These are phyloP conservation scores for Trichoderma afroharzianum DNA, from an alignment of 2,329 filamentous ascomycete genomes.

Conservation along the genomic window DNA sequence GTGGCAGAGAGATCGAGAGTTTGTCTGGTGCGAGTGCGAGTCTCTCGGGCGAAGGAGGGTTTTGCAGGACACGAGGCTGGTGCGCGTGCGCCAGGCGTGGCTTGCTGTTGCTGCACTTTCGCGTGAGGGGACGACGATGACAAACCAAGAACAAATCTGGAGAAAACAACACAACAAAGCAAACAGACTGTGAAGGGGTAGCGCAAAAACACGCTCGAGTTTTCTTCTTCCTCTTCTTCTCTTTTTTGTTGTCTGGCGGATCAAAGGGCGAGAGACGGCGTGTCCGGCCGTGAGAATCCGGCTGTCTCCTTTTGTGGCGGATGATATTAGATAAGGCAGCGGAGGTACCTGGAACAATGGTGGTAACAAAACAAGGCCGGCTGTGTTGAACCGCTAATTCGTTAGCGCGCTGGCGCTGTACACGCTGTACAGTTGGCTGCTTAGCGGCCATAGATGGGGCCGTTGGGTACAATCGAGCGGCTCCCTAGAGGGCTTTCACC, in stretches of 20 bases:
- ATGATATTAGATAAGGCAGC: constrained; percentile 8
- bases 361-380: neutral
- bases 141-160: neutral
- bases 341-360: neutral
- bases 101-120: constrained; percentile 1
- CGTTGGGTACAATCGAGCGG: neutral
- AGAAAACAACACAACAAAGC: neutral
- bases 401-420: neutral
- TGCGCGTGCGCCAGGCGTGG: constrained; percentile 17
- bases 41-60: constrained; percentile 5
- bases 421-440: neutral
- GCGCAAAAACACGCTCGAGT: neutral
- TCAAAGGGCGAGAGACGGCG: constrained; percentile 18
- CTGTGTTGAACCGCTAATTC: neutral
- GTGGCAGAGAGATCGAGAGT: neutral
- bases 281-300: constrained; percentile 18
- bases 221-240: neutral
- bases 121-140: neutral
- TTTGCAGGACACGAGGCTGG: constrained; percentile 15
- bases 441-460: neutral
- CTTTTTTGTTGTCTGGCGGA: constrained; percentile 5
- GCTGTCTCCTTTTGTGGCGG: constrained; percentile 19
- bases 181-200: neutral
- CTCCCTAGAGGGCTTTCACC: neutral
- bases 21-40: neutral